These are phyloP conservation scores for Heterobasidion parviporum DNA, from an alignment of 1,284 basidiomycete species.

Conservation along the genomic window DNA sequence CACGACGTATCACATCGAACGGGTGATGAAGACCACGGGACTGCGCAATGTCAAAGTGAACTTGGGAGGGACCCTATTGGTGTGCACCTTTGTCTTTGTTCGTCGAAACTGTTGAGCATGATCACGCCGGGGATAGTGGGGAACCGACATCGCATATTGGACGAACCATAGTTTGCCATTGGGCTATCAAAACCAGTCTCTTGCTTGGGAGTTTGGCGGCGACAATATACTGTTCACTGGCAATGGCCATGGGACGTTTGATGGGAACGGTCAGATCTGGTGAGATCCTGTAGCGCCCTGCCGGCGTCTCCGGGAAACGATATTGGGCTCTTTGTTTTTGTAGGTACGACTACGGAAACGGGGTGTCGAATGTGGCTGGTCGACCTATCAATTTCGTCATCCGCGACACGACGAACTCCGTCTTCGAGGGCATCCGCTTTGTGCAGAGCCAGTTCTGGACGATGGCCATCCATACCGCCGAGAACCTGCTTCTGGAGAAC, in stretches of 20 bases:
- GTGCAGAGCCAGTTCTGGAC: slow-evolving; percentile 30
- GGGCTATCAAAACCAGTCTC: slow-evolving; percentile 22
- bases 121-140: slow-evolving; percentile 16
- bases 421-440: slow-evolving; percentile 22
- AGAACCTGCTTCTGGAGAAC: slow-evolving; percentile 21
- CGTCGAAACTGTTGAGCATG: not conserved
- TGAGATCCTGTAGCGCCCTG: no score
- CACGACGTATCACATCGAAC: slow-evolving; percentile 21
- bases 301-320: no score
- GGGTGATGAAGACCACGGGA: slow-evolving; percentile 22
- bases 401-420: slow-evolving; percentile 20
- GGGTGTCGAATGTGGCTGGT: slow-evolving; percentile 23
- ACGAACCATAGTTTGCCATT: slow-evolving; percentile 18
- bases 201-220: slow-evolving; percentile 25
- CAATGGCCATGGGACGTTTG: slow-evolving; percentile 22
- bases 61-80: slow-evolving; percentile 21
- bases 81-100: slow-evolving; percentile 6
- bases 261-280: slow-evolving; percentile 26
- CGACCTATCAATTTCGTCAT: slow-evolving; percentile 23
- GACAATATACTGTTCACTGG: slow-evolving; percentile 19
- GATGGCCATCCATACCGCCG: slow-evolving; percentile 22
- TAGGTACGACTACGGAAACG: slow-evolving; percentile 24
- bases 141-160: slow-evolving; percentile 24
- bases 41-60: slow-evolving; percentile 20
- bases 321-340: no score